phyloP scores from a whole-genome alignment of 768 basidiomycete genomes.

The Gyrodon lividus region DNA sequence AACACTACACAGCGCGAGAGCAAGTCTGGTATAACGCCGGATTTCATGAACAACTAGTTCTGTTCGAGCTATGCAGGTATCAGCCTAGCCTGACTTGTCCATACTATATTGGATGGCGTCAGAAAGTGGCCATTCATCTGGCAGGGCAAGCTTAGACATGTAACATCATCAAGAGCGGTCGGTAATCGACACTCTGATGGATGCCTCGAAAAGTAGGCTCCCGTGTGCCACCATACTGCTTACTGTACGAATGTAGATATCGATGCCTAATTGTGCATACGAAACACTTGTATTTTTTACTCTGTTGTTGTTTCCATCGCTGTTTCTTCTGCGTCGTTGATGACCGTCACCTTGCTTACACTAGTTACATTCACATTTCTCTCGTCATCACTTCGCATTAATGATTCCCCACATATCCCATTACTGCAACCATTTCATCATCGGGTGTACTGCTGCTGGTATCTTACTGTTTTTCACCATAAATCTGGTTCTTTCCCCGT shows the following conservation, averaged over 20 bases:
- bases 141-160: conserved; percentile 25
- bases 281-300: conserved; percentile 18
- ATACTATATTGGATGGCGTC: conserved; percentile 66
- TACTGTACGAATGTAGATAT: conserved; percentile 19
- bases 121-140: conserved; percentile 50
- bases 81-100: conserved; percentile 57
- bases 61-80: conserved; percentile 74
- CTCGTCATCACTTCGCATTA: conserved; percentile 1
- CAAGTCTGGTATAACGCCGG: conserved; percentile 81
- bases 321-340: conserved; percentile 5
- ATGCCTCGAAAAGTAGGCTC: conserved; percentile 12
- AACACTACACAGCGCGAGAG: conserved; percentile 52
- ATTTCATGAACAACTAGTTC: conserved; percentile 74
- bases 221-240: conserved; percentile 7
- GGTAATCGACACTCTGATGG: conserved; percentile 8
- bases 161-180: conserved; percentile 1
- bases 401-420: background rate
- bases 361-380: conserved; percentile 1
- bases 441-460: background rate
- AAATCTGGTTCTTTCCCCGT: conserved; percentile 2
- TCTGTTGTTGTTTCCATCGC: conserved; percentile 1
- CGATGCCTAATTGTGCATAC: conserved; percentile 15
- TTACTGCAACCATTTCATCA: conserved; percentile 5
- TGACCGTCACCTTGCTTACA: background rate
- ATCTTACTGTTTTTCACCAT: conserved; percentile 5